These are phyloP conservation scores for Xylariaceae sp. DNA, from an alignment of 2,329 filamentous ascomycete species.

Conservation along the genomic window DNA sequence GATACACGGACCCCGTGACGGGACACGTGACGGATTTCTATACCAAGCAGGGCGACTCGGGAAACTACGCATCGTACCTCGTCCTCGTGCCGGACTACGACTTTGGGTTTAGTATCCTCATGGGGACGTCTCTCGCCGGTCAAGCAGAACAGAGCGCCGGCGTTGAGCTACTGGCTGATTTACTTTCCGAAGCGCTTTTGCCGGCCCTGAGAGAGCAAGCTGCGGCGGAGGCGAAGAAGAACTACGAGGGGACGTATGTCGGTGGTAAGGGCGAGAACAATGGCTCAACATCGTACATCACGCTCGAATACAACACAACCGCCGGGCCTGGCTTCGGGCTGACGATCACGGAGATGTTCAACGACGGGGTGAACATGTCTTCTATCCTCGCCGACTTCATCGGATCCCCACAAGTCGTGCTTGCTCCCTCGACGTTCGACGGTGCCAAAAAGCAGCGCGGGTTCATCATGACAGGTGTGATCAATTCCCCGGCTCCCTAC, in stretches of 20 bases:
- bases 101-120: constrained; percentile 33
- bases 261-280: constrained; percentile 11
- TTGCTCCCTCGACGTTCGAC: too few relatives aligned
- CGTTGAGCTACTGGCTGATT: constrained; percentile 21
- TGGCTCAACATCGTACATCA: constrained; percentile 8
- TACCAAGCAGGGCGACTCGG: constrained; percentile 31
- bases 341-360: too few relatives aligned
- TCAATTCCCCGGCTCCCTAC: too few relatives aligned
- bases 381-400: too few relatives aligned
- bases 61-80: constrained; percentile 32
- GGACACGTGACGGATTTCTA: constrained; percentile 33
- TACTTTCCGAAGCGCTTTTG: constrained; percentile 24
- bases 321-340: constrained; percentile 10
- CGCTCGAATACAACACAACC: constrained; percentile 19
- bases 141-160: constrained; percentile 7
- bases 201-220: constrained; percentile 27
- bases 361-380: too few relatives aligned
- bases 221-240: constrained; percentile 20
- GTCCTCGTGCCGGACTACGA: constrained; percentile 33
- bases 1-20: constrained; percentile 19
- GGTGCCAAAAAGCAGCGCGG: too few relatives aligned
- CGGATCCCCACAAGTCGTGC: too few relatives aligned
- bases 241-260: constrained; percentile 27
- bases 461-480: too few relatives aligned
- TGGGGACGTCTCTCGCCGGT: constrained; percentile 17